These are phyloP conservation scores for Fraxinus pennsylvanica DNA, from an alignment of 257 asterid genomes.

Conservation along the genomic window DNA sequence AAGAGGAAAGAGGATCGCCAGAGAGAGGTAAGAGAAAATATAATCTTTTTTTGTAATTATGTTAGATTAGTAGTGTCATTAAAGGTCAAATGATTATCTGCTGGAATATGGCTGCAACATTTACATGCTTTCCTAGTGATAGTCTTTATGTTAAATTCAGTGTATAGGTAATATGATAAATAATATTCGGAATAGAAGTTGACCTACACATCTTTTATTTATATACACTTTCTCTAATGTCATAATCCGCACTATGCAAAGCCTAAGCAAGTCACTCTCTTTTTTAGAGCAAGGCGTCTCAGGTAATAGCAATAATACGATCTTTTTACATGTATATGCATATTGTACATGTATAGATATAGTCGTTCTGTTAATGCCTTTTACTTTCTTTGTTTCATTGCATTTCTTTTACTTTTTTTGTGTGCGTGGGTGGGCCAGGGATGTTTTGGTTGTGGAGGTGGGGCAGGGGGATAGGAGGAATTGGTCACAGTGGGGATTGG, in stretches of 20 bases:
- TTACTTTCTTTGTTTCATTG: not conserved
- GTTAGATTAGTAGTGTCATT: not conserved
- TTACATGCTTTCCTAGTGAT: not conserved
- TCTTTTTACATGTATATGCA: not conserved
- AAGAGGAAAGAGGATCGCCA: conserved; percentile 95
- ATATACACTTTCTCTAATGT: not conserved
- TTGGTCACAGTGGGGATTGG: conserved; percentile 1
- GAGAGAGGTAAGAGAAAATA: conserved; percentile 69
- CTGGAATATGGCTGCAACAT: not conserved
- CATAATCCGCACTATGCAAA: not conserved
- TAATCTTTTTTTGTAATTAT: not conserved
- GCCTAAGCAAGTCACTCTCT: not conserved
- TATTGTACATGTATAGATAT: not conserved
- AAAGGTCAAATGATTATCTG: not conserved
- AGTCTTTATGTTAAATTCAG: not conserved
- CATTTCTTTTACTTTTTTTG: not conserved
- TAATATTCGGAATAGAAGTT: not conserved
- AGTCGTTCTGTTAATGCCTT: not conserved
- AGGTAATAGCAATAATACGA: not conserved
- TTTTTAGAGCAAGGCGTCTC: not conserved
- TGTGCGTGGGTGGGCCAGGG: not conserved
- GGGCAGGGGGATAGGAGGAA: not conserved
- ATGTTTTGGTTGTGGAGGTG: not conserved
- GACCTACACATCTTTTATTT: not conserved
- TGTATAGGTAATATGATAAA: not conserved